Conservation (phyloP, 2,329 filamentous ascomycete species). For the Allantophomopsis lycopodina region DNA sequence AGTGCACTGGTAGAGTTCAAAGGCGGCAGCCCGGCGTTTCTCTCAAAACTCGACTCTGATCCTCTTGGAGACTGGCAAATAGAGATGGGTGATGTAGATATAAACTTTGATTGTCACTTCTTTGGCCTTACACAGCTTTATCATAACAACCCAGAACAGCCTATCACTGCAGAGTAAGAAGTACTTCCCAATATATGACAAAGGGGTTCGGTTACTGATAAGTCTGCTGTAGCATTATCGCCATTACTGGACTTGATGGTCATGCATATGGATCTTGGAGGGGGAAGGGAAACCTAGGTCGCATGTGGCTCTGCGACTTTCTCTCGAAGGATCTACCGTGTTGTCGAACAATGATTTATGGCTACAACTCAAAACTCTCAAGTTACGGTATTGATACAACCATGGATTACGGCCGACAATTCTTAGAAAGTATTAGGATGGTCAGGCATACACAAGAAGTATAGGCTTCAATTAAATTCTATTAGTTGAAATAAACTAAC, state of each 20-base stretch:
- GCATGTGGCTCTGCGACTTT: slow-evolving; percentile 19
- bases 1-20: too few species aligned
- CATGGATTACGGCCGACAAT: slow-evolving; percentile 6
- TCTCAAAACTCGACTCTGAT: too few species aligned
- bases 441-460: slow-evolving; percentile 11
- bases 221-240: slow-evolving; percentile 12
- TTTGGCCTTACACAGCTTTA: slow-evolving; percentile 16
- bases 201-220: background rate
- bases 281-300: slow-evolving; percentile 9
- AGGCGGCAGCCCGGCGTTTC: too few species aligned
- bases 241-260: slow-evolving; percentile 15
- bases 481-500: too few species aligned
- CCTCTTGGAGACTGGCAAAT: too few species aligned
- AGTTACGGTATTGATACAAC: slow-evolving; percentile 9
- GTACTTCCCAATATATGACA: background rate
- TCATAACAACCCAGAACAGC: background rate
- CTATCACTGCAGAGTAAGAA: slow-evolving; percentile 7
- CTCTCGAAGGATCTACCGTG: slow-evolving; percentile 13
- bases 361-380: slow-evolving; percentile 20
- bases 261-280: slow-evolving; percentile 20
- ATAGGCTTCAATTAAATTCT: too few species aligned
- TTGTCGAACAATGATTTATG: slow-evolving; percentile 20
- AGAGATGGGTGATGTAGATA: too few species aligned
- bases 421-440: slow-evolving; percentile 11
- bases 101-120: slow-evolving; percentile 13